Evolutionary conservation across 1,139 yeast species (phyloP).

Genomic region (Pichia sp.): DNA sequence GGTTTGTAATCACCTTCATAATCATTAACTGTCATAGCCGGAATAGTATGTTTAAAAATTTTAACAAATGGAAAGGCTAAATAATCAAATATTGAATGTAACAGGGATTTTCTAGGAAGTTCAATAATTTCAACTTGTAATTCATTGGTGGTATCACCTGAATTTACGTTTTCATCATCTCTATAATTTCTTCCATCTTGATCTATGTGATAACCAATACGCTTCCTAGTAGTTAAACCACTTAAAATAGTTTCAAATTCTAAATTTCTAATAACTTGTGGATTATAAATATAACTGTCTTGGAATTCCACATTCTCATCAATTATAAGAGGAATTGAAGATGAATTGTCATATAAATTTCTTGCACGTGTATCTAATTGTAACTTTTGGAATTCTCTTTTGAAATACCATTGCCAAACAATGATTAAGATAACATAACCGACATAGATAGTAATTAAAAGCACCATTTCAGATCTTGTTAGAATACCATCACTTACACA

Average conservation of each 20-base stretch:
- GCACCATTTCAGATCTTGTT: conserved; percentile 38
- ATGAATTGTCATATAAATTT: conserved; percentile 20
- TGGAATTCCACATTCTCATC: conserved; percentile 23
- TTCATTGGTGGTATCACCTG: conserved; percentile 3
- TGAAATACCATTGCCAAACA: conserved; percentile 34
- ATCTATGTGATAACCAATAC: conserved; percentile 8
- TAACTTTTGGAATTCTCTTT: conserved; percentile 2
- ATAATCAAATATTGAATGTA: conserved; percentile 12
- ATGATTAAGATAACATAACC: conserved; percentile 48
- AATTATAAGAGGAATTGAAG: conserved; percentile 13
- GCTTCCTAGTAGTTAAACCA: conserved; percentile 20
- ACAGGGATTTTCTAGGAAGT: conserved; percentile 7
- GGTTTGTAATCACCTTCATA: conserved; percentile 21
- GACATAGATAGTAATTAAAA: conserved; percentile 45
- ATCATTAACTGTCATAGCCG: conserved; percentile 19
- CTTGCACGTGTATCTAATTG: conserved; percentile 18
- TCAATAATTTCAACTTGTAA: conserved; percentile 15
- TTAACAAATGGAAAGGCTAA: conserved; percentile 18
- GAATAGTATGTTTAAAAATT: conserved; percentile 20
- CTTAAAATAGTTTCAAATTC: conserved; percentile 25
- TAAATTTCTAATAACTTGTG: conserved; percentile 22
- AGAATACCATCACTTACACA: conserved; percentile 43
- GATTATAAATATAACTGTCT: conserved; percentile 25
- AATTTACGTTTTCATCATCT: conserved; percentile 12
- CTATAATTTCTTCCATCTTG: conserved; percentile 4